phyloP scores from a whole-genome alignment of 345 rosid genomes.

The Garcia nutans region DNA sequence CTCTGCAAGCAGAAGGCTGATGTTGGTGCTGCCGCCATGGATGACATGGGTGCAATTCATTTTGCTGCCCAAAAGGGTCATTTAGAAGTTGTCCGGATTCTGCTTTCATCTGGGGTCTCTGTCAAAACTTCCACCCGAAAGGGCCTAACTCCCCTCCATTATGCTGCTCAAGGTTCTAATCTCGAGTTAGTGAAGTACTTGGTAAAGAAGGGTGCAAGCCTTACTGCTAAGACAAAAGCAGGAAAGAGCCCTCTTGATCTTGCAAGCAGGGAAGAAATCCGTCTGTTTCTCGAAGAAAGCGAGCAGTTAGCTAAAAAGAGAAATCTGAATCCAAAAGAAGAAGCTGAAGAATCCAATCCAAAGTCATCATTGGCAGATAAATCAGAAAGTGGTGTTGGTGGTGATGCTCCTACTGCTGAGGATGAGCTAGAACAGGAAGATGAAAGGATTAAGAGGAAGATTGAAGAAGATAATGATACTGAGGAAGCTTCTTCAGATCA shows the following conservation, averaged over 20 bases:
- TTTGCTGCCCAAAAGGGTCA: constrained; percentile 97
- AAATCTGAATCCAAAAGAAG: constrained; percentile 27
- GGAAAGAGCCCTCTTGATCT: constrained; percentile 84
- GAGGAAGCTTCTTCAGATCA: constrained; percentile 37
- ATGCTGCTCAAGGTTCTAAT: constrained; percentile 88
- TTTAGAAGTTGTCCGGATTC: constrained; percentile 62
- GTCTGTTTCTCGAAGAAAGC: constrained; percentile 50
- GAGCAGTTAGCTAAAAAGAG: constrained; percentile 45
- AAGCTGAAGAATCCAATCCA: constrained; percentile 38
- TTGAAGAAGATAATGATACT: constrained; percentile 24
- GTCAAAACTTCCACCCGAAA: constrained; percentile 68
- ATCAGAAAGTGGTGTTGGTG: constrained; percentile 17
- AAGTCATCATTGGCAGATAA: constrained; percentile 29
- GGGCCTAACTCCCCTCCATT: constrained; percentile 89
- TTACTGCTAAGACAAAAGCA: constrained; percentile 61
- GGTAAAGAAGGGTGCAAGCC: constrained; percentile 69
- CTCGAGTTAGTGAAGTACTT: constrained; percentile 72
- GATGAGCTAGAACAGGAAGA: constrained; percentile 27
- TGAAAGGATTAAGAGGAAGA: constrained; percentile 50
- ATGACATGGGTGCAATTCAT: constrained; percentile 95
- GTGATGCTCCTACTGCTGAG: constrained; percentile 26
- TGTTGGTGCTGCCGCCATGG: constrained; percentile 94
- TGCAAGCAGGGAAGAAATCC: constrained; percentile 54
- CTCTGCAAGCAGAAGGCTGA: constrained; percentile 93
- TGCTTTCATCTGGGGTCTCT: constrained; percentile 65